These are phyloP conservation scores for Nadsonia starkeyi-henricii DNA, from an alignment of 1,139 yeast species.

Conservation along the genomic window DNA sequence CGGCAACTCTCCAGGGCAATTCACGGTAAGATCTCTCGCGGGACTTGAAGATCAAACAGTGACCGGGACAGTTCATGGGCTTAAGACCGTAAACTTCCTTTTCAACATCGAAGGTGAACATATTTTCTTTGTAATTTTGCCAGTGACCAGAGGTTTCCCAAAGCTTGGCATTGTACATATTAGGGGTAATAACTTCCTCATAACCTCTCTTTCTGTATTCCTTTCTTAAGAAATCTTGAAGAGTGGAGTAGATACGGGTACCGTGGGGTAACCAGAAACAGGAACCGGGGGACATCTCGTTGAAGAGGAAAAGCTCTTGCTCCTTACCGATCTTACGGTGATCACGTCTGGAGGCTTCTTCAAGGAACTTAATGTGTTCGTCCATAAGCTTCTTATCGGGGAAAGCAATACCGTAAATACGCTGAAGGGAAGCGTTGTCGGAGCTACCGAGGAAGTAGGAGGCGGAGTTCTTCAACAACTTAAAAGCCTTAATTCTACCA, in stretches of 20 bases:
- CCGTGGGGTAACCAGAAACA: conserved; percentile 99
- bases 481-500: conserved; percentile 89
- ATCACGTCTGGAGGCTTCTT: conserved; percentile 95
- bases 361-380: conserved; percentile 85
- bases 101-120: conserved; percentile 93
- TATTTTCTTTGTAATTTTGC: conserved; percentile 92
- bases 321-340: conserved; percentile 94
- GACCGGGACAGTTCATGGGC: conserved; percentile 99
- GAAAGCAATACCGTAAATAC: conserved; percentile 96
- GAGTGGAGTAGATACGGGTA: conserved; percentile 81
- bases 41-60: conserved; percentile 74
- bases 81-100: conserved; percentile 75
- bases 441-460: conserved; percentile 94
- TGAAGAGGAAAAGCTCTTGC: conserved; percentile 89
- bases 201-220: conserved; percentile 88
- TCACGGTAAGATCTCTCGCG: conserved; percentile 89
- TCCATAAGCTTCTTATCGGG: conserved; percentile 97
- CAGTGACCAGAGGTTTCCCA: conserved; percentile 99
- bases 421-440: conserved; percentile 85
- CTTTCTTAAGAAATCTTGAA: conserved; percentile 59
- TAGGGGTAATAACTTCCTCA: conserved; percentile 96
- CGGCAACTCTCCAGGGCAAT: conserved; percentile 92
- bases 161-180: conserved; percentile 86
- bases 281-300: conserved; percentile 93
- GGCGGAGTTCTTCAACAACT: conserved; percentile 87